Percentiles rank a stretch among this genome's conserved stretches.
Evolutionary conservation across 192 early-diverging fungal species (phyloP).

Genomic region (Fimicolochytrium jonesii): DNA sequence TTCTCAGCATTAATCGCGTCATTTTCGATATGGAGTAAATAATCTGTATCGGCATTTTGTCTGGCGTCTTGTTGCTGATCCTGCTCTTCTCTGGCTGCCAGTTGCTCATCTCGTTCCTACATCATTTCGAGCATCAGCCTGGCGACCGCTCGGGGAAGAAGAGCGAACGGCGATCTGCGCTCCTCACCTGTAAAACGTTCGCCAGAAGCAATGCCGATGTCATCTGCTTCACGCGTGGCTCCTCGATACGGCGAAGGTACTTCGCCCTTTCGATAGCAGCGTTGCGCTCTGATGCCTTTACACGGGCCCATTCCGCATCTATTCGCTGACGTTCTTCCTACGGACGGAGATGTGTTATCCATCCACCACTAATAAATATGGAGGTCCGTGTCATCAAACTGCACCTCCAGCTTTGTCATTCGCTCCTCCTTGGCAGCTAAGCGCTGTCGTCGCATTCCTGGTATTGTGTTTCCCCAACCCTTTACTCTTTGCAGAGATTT

Average conservation of each 20-base stretch:
- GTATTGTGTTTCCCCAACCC: conserved; percentile 46
- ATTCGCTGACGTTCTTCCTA: conserved; percentile 36
- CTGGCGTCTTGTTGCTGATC: too few relatives aligned
- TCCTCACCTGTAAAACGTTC: conserved; percentile 45
- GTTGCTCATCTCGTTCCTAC: conserved; percentile 44
- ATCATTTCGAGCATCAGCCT: too few relatives aligned
- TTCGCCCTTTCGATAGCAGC: conserved; percentile 38
- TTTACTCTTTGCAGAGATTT: conserved; percentile 34
- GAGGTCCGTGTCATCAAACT: too few relatives aligned
- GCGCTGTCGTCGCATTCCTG: conserved; percentile 39
- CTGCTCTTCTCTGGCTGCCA: conserved; percentile 15
- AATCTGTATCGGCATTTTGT: too few relatives aligned
- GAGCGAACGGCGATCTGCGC: too few relatives aligned
- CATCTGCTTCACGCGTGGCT: conserved; percentile 30
- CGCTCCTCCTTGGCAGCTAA: conserved; percentile 40
- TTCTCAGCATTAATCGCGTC: too few relatives aligned
- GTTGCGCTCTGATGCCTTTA: conserved; percentile 27
- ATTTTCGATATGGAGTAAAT: too few relatives aligned
- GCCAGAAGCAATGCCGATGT: conserved; percentile 36
- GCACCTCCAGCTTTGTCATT: conserved; percentile 22
- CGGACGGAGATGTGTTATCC: not conserved
- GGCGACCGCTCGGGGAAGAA: too few relatives aligned
- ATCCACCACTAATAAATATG: not conserved
- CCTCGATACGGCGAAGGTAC: conserved; percentile 31
- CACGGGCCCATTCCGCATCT: conserved; percentile 40